Evolutionary conservation across 352 stramenopile genomes (phyloP).

Genomic region (Pythium vanterpoolii): DNA sequence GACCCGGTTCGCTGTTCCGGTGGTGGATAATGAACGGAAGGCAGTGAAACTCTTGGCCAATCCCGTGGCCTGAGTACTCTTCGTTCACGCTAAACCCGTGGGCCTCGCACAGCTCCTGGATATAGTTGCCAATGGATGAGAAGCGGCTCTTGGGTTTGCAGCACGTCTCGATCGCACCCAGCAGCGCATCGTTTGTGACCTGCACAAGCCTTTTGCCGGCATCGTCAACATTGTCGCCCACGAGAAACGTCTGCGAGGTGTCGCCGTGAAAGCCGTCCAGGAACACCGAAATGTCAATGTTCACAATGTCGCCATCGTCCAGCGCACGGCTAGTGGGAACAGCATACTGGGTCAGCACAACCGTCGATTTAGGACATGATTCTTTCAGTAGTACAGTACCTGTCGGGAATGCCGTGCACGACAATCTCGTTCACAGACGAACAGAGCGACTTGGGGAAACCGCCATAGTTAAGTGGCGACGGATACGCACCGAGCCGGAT

Average conservation of each 20-base stretch:
- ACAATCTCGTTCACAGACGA: slow-evolving; percentile 96
- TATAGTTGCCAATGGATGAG: slow-evolving; percentile 91
- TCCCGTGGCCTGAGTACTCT: slow-evolving; percentile 97
- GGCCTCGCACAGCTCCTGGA: slow-evolving; percentile 86
- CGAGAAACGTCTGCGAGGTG: slow-evolving; percentile 96
- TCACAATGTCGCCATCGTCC: slow-evolving; percentile 94
- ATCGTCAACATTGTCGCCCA: slow-evolving; percentile 92
- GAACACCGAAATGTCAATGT: slow-evolving; percentile 96
- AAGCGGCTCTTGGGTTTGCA: slow-evolving; percentile 93
- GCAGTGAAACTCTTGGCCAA: slow-evolving; percentile 94
- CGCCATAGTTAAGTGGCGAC: slow-evolving; percentile 91
- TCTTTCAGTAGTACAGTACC: slow-evolving; percentile 16
- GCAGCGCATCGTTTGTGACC: slow-evolving; percentile 77
- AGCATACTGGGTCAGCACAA: background rate
- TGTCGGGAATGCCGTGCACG: slow-evolving; percentile 97
- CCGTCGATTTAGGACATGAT: background rate
- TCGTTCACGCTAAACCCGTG: slow-evolving; percentile 79
- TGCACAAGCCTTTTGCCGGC: slow-evolving; percentile 86
- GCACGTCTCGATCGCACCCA: slow-evolving; percentile 83
- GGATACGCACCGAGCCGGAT: slow-evolving; percentile 82
- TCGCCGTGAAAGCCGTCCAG: slow-evolving; percentile 96
- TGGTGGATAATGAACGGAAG: slow-evolving; percentile 94
- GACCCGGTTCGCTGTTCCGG: slow-evolving; percentile 72
- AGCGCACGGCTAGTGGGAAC: slow-evolving; percentile 51
- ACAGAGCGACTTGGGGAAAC: slow-evolving; percentile 95